Evolutionary conservation across 306 rosid genomes (phyloP).

Genomic region (Cucurbita ficifolia): DNA sequence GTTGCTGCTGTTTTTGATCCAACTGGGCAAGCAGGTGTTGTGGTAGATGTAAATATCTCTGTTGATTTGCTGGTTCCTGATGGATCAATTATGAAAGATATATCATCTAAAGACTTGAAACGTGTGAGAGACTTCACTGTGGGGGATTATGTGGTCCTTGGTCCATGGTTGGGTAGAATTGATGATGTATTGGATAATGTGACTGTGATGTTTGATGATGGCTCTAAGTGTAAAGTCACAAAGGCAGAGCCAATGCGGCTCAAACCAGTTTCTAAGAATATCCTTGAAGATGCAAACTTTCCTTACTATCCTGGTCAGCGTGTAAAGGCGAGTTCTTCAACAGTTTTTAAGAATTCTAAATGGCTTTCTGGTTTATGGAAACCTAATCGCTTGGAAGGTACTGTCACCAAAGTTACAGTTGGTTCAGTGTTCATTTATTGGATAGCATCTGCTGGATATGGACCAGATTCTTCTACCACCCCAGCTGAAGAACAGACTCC

Average conservation of each 20-base stretch:
- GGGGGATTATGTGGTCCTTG: conserved; percentile 93
- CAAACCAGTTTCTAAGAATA: conserved; percentile 73
- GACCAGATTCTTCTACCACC: conserved; percentile 79
- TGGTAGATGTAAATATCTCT: conserved; percentile 74
- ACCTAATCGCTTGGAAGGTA: conserved; percentile 86
- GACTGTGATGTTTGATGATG: conserved; percentile 87
- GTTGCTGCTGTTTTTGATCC: conserved; percentile 78
- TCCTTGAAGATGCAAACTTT: conserved; percentile 81
- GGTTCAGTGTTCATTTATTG: conserved; percentile 89
- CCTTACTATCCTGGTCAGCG: conserved; percentile 99
- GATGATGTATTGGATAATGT: conserved; percentile 96
- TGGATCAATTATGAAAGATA: conserved; percentile 51
- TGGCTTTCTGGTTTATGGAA: conserved; percentile 99
- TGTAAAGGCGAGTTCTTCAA: conserved; percentile 80
- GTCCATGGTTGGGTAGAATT: conserved; percentile 87
- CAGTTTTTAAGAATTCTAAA: conserved; percentile 82
- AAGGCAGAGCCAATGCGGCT: conserved; percentile 85
- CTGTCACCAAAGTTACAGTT: conserved; percentile 79
- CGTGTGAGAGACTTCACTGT: conserved; percentile 90
- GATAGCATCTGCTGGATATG: conserved; percentile 98
- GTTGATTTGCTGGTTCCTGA: conserved; percentile 61
- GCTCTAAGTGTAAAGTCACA: conserved; percentile 79
- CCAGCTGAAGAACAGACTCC: conserved; percentile 96
- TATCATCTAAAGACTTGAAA: conserved; percentile 53
- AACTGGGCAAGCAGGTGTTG: conserved; percentile 93